phyloP scores from a whole-genome alignment of 2,329 filamentous ascomycete species.

The Phaeophleospora eucalypticola region DNA sequence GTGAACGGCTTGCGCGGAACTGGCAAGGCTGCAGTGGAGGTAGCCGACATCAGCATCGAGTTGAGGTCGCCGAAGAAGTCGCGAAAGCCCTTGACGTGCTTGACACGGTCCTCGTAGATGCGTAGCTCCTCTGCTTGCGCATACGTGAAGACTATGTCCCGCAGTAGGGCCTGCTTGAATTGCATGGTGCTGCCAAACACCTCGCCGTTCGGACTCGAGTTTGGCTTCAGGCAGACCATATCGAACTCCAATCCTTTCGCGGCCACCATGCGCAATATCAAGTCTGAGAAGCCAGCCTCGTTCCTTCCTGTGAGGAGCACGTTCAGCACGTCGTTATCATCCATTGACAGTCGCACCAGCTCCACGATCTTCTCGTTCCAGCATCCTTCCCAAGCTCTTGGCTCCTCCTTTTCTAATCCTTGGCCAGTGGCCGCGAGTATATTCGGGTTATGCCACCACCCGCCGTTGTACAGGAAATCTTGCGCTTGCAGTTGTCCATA shows the following conservation, averaged over 20 bases:
- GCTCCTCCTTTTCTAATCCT: conserved; percentile 76
- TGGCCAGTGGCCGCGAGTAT: conserved; percentile 84
- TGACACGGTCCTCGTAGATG: conserved; percentile 61
- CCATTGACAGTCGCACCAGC: conserved; percentile 73
- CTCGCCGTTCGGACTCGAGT: conserved; percentile 73
- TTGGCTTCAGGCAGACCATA: conserved; percentile 81
- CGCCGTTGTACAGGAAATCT: conserved; percentile 68
- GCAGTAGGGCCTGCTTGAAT: conserved; percentile 86
- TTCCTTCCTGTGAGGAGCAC: conserved; percentile 84
- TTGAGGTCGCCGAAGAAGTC: conserved; percentile 82
- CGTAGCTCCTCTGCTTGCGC: conserved; percentile 73
- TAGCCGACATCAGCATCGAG: conserved; percentile 45
- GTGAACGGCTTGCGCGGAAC: conserved; percentile 60
- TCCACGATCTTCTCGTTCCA: conserved; percentile 89
- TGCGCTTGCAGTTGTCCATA: conserved; percentile 72
- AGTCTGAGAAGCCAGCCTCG: conserved; percentile 69
- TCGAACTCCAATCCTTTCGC: conserved; percentile 82
- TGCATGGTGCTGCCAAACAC: conserved; percentile 77
- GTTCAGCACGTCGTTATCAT: conserved; percentile 78
- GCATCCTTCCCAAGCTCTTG: conserved; percentile 82
- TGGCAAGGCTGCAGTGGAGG: conserved; percentile 20
- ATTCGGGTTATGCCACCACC: conserved; percentile 90
- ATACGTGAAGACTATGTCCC: conserved; percentile 81
- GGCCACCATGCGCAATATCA: conserved; percentile 75
- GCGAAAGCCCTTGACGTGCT: conserved; percentile 73